Evolutionary conservation across 164 flowering plant species (phyloP), one percentile per base, ranked within the genome.

Genomic region (Vitis vinifera): DNA sequence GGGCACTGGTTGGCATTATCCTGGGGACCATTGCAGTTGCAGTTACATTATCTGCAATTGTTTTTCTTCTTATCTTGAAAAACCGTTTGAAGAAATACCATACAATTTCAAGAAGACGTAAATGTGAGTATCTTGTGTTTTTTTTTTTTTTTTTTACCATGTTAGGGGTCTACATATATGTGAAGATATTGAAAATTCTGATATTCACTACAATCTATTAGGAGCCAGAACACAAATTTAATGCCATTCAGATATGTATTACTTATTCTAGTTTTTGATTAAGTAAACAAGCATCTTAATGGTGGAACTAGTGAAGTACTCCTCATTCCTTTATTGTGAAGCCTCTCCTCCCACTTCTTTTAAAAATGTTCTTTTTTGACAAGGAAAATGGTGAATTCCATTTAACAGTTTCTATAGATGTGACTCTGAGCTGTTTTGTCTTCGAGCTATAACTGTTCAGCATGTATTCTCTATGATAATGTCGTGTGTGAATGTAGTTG

Each of bases 1-100:
- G 86, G 17, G 90, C 83, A 53, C 10, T 86, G 29, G 89, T 70
- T 69, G 94, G 91, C 62, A 83, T 86, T 30, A 53, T 85, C 55
- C 37, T 90, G 11, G 97, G 89, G 47, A 70, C 88, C 4, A 70
- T 89, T 73, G 90, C 83, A 3, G 80, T 67, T 76, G 80, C 86
- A 55, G 82, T 80, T 51, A 71, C 80, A 30, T 30, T 89, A 63
- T 81, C 94, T 52, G 84, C 86, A 23, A 29, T 86, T 73, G 80
- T 87, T 63, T 65, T 86, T 37, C 67, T 92, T 60, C 55, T 88
- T 66, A 78, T 86, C 23, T 29, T 83, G 67, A 86, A 82, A 75
- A 44, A 55, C 16, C 76, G 66, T 65, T 27, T 30, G 68, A 82
- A 62, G 63, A 67, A 75, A 9, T 63, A 65, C 64, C 83, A 37